Evolutionary conservation across 2,329 filamentous ascomycete species (phyloP).

Genomic region (Xylariaceae sp.): DNA sequence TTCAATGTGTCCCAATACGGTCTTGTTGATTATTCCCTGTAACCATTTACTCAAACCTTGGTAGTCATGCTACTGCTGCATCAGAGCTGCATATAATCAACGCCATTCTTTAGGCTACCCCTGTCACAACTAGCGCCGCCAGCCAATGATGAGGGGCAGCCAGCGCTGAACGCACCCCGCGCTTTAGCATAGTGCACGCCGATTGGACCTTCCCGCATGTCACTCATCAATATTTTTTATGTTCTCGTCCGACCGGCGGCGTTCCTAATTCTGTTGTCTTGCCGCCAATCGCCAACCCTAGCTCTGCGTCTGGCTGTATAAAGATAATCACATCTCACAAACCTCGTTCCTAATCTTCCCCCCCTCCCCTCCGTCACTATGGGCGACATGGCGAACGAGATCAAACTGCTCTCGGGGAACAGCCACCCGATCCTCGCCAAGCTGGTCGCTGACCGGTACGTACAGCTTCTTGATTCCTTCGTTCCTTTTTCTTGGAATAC

Average conservation of each 20-base stretch:
- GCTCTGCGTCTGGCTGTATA: conserved; percentile 8
- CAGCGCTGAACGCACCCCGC: conserved; percentile 10
- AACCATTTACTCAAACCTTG: no score
- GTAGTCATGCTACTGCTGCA: no score
- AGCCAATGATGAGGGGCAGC: neutral
- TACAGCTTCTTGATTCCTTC: neutral
- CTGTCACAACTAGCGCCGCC: no score
- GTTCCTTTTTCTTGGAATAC: no score
- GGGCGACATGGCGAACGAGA: conserved; percentile 34
- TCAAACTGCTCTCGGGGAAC: conserved; percentile 41
- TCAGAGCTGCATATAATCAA: no score
- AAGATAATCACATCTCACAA: conserved; percentile 6
- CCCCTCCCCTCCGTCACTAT: conserved; percentile 14
- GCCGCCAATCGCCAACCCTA: conserved; percentile 3
- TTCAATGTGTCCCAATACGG: no score
- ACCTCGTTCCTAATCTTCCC: neutral
- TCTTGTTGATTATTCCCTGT: no score
- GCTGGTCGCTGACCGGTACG: conserved; percentile 38
- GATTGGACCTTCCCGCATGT: conserved; percentile 12
- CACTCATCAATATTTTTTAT: conserved; percentile 12
- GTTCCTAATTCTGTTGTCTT: neutral
- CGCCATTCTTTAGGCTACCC: no score
- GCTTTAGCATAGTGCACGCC: conserved; percentile 14
- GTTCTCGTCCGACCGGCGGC: no score
- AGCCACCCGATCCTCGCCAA: conserved; percentile 38